Base-by-base conservation (phyloP, 225 moss, liverwort and hornwort genomes). In the Anthoceros angustus region DNA sequence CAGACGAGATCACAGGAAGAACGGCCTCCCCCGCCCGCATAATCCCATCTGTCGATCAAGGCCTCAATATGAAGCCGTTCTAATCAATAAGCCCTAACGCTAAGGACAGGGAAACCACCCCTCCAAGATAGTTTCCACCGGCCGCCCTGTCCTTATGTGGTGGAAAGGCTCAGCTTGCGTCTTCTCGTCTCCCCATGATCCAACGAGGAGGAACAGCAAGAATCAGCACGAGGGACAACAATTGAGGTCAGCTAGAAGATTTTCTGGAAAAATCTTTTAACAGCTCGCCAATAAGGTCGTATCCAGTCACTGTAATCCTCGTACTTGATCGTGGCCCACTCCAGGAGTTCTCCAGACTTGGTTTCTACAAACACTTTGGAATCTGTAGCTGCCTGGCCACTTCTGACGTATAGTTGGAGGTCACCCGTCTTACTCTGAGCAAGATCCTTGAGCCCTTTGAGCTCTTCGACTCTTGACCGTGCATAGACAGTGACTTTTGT, bases 251-350 rank as follows among this genome's bases (percentile, higher is more conserved):
- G 71, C 88, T 86, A 95, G 71, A 95, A 95, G 40, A 95, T 68
- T 72, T 81, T 95, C 77, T 85, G 88, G 68, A 95, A 70, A 70
- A 76, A 75, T 72, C 95, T 95, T 50, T 70, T 70, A 74, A 95
- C 66, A 48, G 82, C 76, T 41, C 95, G 85, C 70, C 91, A 86
- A 72, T 80, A 88, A 3, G 95, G 95, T 77, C 91, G 83, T 74
- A 80, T 82, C 95, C 91, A 91, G 66, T 95, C 95, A 75, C 78
- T 73, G 41, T 86, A 86, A 73, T 95, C 88, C 72, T 83, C 95
- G 42, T 86, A 91, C 71, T 71, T 78, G 43, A 88, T 86, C 68
- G 66, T 75, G 43, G 75, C 78, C 82, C 79, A 82, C 42, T 91
- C 91, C 62, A 68, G 72, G 23, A 88, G 25, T 61, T 84, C 74